These are phyloP conservation scores for Boletus rubroflammeus DNA, from an alignment of 768 basidiomycete genomes.

Conservation along the genomic window DNA sequence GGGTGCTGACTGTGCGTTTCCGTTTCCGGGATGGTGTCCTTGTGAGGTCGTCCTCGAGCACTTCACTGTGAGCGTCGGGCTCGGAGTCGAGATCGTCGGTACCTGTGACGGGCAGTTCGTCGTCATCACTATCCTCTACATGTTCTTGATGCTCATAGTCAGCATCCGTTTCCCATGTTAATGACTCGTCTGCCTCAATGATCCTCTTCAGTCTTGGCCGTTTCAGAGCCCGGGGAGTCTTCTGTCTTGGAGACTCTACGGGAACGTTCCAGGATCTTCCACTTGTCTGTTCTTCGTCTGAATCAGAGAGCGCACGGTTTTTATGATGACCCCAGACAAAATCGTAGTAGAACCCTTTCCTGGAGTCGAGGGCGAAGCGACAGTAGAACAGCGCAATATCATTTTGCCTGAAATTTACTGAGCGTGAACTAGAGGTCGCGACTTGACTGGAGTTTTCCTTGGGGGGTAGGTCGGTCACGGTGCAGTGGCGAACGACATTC, in stretches of 20 bases:
- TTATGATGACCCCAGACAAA: constrained; percentile 57
- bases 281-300: constrained; percentile 28
- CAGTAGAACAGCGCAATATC: constrained; percentile 49
- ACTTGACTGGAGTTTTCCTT: constrained; percentile 2
- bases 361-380: constrained; percentile 52
- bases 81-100: constrained; percentile 25
- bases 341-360: constrained; percentile 58
- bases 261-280: constrained; percentile 50
- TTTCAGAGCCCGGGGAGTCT: constrained; percentile 13
- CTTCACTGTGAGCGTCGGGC: constrained; percentile 25
- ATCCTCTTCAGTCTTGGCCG: constrained; percentile 19
- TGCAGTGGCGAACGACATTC: constrained; percentile 50
- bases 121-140: constrained; percentile 14
- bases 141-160: constrained; percentile 25
- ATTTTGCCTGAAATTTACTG: constrained; percentile 10
- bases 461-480: constrained; percentile 35
- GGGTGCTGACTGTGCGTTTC: constrained; percentile 34
- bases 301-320: constrained; percentile 32
- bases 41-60: constrained; percentile 31
- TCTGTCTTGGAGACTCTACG: constrained; percentile 17
- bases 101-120: constrained; percentile 16
- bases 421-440: constrained; percentile 12
- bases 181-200: constrained; percentile 24
- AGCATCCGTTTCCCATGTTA: constrained; percentile 14
- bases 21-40: constrained; percentile 57